Evolutionary conservation across 805 yeast genomes (phyloP), one percentile per base, ranked within the genome.

Genomic region (Wickerhamomyces canadensis): DNA sequence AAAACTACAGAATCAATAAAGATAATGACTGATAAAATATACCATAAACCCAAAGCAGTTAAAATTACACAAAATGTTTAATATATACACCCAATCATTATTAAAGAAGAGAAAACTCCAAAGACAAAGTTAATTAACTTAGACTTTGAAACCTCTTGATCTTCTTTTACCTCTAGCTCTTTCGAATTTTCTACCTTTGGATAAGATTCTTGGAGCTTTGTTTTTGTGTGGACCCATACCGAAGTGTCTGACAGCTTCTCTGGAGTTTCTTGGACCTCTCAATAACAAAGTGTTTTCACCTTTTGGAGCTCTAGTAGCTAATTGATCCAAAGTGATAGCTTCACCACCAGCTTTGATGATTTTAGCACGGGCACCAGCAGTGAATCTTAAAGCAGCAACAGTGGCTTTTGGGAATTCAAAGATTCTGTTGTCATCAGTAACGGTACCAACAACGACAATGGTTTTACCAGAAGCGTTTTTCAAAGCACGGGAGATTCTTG

Each of bases 111-210:
- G 30, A 34, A 33, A 31, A 31, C 10, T 17, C 31, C 14, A 38
- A 18, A 19, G 15, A 35, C 27, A 30, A 25, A 17, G 13, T 30
- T 29, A 37, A 34, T 34, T 51, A 52, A 47, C 51, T 87, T 91
- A 93, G 76, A 93, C 99, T 85, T 93, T 93, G 98, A 93, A 93
- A 79, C 96, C 99, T 83, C 94, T 88, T 58, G 98, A 89, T 72
- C 78, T 83, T 79, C 99, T 82, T 75, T 84, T 94, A 83, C 99
- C 99, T 86, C 99, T 93, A 65, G 97, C 99, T 76, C 93, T 88
- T 83, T 93, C 98, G 83, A 93, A 93, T 79, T 93, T 93, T 84
- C 98, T 93, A 72, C 99, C 99, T 72, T 78, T 88, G 51, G 98
- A 91, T 65, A 73, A 63, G 72, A 93, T 82, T 79, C 94, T 88